Conservation (phyloP, 78 protist genomes). For the Dictyostelium firmibasis region DNA sequence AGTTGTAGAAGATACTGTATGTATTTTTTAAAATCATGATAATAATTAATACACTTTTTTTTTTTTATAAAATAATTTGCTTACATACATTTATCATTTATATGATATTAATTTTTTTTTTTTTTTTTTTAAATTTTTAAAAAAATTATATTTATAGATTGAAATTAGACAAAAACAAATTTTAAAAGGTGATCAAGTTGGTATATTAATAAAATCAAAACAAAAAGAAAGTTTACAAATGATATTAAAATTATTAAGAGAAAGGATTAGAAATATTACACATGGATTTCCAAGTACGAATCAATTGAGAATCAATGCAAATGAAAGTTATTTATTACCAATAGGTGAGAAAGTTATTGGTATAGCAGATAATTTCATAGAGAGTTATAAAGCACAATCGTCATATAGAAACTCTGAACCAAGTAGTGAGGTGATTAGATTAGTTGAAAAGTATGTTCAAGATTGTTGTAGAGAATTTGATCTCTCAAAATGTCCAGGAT, state of each 20-base stretch:
- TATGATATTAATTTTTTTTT: no score
- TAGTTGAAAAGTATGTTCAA: constrained; percentile 17
- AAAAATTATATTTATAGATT: neutral
- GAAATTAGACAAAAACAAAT: constrained; percentile 27
- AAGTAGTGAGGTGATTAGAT: constrained; percentile 6
- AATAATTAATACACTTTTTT: neutral
- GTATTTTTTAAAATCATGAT: no score
- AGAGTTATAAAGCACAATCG: constrained; percentile 30
- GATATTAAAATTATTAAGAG: neutral
- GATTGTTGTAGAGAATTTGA: constrained; percentile 37
- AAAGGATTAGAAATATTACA: neutral
- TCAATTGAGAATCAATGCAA: neutral
- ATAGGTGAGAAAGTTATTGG: neutral
- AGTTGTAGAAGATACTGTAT: constrained; percentile 22
- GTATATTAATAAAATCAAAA: constrained; percentile 25
- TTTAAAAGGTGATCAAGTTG: constrained; percentile 15
- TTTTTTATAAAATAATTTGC: neutral
- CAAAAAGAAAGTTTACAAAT: constrained; percentile 30
- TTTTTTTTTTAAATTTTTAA: no score
- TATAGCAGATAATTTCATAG: constrained; percentile 17
- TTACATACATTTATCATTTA: neutral
- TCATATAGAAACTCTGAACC: neutral
- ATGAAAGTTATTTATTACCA: neutral
- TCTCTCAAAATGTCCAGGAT: constrained; percentile 48
- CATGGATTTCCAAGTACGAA: neutral